Evolutionary conservation across 768 basidiomycete species (phyloP).

Genomic region (Russula abietina): DNA sequence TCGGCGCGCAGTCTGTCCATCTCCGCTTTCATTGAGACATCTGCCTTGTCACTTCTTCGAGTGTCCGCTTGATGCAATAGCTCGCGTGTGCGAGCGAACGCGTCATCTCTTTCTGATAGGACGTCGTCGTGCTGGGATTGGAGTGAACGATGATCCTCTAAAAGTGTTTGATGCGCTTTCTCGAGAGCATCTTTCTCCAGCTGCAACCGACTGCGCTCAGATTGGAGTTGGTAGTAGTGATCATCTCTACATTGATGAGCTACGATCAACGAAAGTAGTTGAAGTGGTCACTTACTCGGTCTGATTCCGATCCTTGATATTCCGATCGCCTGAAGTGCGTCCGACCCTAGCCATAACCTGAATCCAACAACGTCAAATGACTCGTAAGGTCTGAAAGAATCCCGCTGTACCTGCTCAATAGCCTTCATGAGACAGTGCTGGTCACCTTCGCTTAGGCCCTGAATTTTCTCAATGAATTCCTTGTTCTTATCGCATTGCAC

Average conservation of each 20-base stretch:
- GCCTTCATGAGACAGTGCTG: conserved; percentile 90
- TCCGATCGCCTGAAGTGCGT: conserved; percentile 39
- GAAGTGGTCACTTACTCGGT: conserved; percentile 57
- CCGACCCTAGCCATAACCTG: conserved; percentile 76
- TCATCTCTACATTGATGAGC: conserved; percentile 54
- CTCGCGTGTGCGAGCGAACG: conserved; percentile 54
- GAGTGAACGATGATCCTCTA: conserved; percentile 69
- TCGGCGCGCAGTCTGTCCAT: conserved; percentile 76
- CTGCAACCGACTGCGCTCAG: conserved; percentile 67
- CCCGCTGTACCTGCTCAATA: conserved; percentile 69
- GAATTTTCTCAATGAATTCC: conserved; percentile 85
- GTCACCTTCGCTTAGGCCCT: conserved; percentile 70
- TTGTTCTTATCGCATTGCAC: conserved; percentile 88
- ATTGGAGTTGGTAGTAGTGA: conserved; percentile 82
- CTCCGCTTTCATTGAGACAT: conserved; percentile 72
- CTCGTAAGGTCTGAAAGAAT: neutral
- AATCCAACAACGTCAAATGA: conserved; percentile 1
- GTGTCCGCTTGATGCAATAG: conserved; percentile 53
- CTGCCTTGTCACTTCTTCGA: conserved; percentile 60
- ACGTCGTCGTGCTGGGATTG: conserved; percentile 75
- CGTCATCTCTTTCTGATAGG: conserved; percentile 74
- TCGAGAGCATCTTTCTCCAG: conserved; percentile 85
- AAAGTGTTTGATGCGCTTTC: conserved; percentile 66
- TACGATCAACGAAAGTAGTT: neutral
- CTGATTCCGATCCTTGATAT: conserved; percentile 56